Evolutionary conservation across 305 asterid genomes (phyloP).

Genomic region (Fraxinus sp.): DNA sequence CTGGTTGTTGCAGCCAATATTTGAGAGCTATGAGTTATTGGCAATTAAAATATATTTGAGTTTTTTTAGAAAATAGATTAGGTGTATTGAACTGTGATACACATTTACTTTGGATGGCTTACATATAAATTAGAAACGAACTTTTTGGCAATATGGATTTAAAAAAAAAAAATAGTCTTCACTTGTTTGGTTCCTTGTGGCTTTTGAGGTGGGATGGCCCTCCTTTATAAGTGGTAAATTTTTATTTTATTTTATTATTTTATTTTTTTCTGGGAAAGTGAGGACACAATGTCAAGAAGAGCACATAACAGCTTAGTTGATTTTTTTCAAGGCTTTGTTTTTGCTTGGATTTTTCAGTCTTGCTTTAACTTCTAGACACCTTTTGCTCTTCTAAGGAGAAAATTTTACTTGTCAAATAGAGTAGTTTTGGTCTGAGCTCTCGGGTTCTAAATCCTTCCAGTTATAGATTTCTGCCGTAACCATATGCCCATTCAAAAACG

Average conservation of each 20-base stretch:
- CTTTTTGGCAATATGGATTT: not conserved
- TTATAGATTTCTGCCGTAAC: not conserved
- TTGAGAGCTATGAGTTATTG: not conserved
- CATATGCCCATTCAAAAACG: too few species aligned
- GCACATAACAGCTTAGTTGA: not conserved
- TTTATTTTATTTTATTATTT: not conserved
- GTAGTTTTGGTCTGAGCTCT: not conserved
- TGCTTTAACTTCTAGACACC: not conserved
- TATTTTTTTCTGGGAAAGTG: not conserved
- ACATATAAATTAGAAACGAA: not conserved
- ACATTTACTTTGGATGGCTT: not conserved
- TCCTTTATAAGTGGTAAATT: not conserved
- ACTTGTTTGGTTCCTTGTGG: not conserved
- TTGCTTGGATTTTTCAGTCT: not conserved
- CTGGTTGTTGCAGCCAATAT: not conserved
- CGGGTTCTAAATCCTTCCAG: not conserved
- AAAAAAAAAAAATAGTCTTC: not conserved
- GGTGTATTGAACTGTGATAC: not conserved
- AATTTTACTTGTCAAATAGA: not conserved
- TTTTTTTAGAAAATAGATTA: constrained; percentile 6
- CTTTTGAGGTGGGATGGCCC: not conserved
- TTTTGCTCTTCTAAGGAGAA: not conserved
- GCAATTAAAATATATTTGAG: not conserved
- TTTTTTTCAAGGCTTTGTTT: not conserved
- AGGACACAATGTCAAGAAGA: not conserved